phyloP scores from a whole-genome alignment of 2,329 filamentous ascomycete genomes.

The Dothidotthia symphoricarpi region DNA sequence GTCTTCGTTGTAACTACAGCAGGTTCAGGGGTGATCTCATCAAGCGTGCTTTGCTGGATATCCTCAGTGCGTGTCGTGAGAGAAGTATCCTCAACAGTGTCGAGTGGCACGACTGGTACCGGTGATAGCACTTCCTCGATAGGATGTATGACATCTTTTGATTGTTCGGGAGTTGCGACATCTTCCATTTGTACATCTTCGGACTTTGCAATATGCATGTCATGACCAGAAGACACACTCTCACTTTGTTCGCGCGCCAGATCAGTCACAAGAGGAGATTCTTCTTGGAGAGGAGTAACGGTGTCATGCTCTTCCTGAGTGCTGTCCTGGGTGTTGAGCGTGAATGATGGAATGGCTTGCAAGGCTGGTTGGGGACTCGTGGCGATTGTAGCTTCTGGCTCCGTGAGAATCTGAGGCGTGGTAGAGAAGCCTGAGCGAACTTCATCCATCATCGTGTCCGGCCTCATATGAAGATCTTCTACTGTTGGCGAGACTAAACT shows the following conservation, averaged over 20 bases:
- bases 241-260: constrained; percentile 28
- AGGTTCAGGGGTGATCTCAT: no score
- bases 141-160: not conserved
- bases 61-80: not conserved
- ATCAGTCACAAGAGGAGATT: constrained; percentile 11
- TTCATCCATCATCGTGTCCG: not conserved
- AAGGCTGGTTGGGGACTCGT: no score
- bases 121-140: not conserved
- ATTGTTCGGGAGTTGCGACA: not conserved
- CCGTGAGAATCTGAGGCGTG: no score
- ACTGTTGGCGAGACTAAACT: not conserved
- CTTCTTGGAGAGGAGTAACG: constrained; percentile 5
- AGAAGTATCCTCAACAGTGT: not conserved
- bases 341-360: no score
- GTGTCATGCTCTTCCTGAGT: constrained; percentile 7
- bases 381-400: no score
- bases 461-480: not conserved
- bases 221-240: not conserved
- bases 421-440: not conserved
- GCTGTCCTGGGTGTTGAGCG: not conserved
- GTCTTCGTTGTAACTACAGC: no score
- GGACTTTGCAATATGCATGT: constrained; percentile 4
- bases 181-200: constrained; percentile 5
- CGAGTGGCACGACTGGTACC: not conserved
- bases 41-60: not conserved